Percentiles rank a stretch among this genome's conserved stretches.
phyloP scores from a whole-genome alignment of 441 rosid species.

The Brassica hybrid region DNA sequence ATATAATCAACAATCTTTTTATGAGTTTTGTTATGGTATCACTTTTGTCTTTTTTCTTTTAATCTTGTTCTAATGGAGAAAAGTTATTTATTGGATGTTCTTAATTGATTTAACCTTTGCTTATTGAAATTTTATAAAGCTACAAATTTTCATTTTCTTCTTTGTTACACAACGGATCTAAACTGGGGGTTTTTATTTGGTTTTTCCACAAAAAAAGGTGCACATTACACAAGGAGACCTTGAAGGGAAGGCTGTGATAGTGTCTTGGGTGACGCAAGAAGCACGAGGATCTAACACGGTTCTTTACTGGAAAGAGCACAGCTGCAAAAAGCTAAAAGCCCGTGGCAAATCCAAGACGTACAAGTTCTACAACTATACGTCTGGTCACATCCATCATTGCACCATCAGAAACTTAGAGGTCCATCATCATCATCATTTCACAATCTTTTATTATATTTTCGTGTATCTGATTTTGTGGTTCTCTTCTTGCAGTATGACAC shows the following conservation, averaged over 20 bases:
- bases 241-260: constrained; percentile 75
- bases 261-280: constrained; percentile 86
- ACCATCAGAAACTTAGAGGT: constrained; percentile 71
- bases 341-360: constrained; percentile 58
- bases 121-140: background rate
- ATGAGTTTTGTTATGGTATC: background rate
- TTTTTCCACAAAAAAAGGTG: constrained; percentile 49
- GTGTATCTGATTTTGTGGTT: constrained; percentile 1
- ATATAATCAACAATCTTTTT: background rate
- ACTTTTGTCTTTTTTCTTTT: constrained; percentile 3
- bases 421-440: constrained; percentile 19
- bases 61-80: background rate
- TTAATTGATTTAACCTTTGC: background rate
- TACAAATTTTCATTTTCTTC: background rate
- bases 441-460: constrained; percentile 3
- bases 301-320: constrained; percentile 64
- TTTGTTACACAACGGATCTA: background rate
- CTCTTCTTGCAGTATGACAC: constrained; percentile 56
- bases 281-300: constrained; percentile 66
- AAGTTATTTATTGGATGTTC: background rate
- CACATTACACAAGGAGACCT: constrained; percentile 91
- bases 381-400: constrained; percentile 91
- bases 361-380: constrained; percentile 63
- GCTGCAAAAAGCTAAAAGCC: constrained; percentile 48
- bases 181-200: background rate